These are phyloP conservation scores for Talaromyces marneffei DNA, from an alignment of 2,329 filamentous ascomycete species.

Conservation along the genomic window DNA sequence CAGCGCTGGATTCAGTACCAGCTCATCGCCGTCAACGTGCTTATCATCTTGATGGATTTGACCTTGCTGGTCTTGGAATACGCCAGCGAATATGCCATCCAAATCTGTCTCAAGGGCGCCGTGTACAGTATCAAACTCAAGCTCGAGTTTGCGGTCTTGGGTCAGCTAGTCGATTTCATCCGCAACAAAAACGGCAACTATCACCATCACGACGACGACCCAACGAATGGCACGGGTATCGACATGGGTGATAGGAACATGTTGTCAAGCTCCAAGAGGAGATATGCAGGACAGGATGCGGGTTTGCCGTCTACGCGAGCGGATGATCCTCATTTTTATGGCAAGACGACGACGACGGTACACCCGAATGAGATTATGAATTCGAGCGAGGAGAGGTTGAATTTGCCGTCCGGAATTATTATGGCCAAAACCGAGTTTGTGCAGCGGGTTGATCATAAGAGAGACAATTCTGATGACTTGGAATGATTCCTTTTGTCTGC, in stretches of 20 bases:
- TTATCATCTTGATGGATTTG: constrained; percentile 45
- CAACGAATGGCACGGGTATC: constrained; percentile 15
- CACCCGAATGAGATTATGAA: constrained; percentile 3
- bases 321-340: constrained; percentile 15
- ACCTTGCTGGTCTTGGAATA: constrained; percentile 41
- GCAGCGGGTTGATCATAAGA: constrained; percentile 15
- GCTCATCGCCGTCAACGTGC: constrained; percentile 44
- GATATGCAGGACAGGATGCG: constrained; percentile 12
- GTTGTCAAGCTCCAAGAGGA: neutral
- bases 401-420: constrained; percentile 20
- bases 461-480: constrained; percentile 10
- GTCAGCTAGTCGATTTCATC: constrained; percentile 40
- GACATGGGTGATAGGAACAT: neutral
- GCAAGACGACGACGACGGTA: constrained; percentile 10
- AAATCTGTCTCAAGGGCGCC: constrained; percentile 42
- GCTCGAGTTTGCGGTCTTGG: constrained; percentile 48
- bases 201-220: constrained; percentile 20
- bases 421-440: constrained; percentile 22
- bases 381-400: constrained; percentile 13
- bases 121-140: constrained; percentile 48
- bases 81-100: constrained; percentile 38
- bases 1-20: constrained; percentile 43
- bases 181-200: constrained; percentile 17
- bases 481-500: neutral
- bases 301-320: constrained; percentile 3